Base-by-base conservation (phyloP, 192 early-diverging fungal species). In the Umbelopsis sp. region DNA sequence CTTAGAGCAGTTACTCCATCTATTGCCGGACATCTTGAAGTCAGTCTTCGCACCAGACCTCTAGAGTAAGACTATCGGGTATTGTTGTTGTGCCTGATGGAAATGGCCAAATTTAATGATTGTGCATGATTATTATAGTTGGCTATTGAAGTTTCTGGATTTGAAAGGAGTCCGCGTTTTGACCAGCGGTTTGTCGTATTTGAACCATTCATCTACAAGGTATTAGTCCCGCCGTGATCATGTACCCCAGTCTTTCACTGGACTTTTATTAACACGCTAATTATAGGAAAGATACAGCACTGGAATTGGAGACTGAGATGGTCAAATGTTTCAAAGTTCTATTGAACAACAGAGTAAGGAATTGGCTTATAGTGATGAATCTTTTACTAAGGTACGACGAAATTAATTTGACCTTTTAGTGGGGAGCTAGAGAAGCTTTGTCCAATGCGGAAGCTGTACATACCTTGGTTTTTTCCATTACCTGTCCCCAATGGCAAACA, bases 61-160 rank as follows among this genome's bases (percentile, higher is more conserved):
- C 78, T 88, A 67, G 76, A 78, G 86, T 88, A 79, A 55, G 76
- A 75, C 4, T n/a, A 18, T 16, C 33, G 18, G 13, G 6, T 1
- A 41, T 4, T 30, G 3, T 41, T 6, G 6, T 41, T 41, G 7
- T 6, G 37, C 2, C 10, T 1, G 27, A 41, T 41, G 1, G 37
- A 41, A 6, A 41, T 41, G 37, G 10, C 37, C 48, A 16, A 49
- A 16, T 12, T 16, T 21, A 16, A 20, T 13, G 25, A n/a, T 33
- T 35, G 27, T 61, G 18, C 18, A 11, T 61, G 16, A 16, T 37
- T 11, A 30, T 44, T 46, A 12, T 71, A 88, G 86, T 25, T 93
- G 92, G 92, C 88, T 93, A 18, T 77, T 82, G 71, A 85, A 87
- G 71, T 93, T 92, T 84, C 88, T 93, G 52, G 86, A 93, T 47